Conservation (phyloP, 176 grass and related monocot species). For the Aegilops tauschii region DNA sequence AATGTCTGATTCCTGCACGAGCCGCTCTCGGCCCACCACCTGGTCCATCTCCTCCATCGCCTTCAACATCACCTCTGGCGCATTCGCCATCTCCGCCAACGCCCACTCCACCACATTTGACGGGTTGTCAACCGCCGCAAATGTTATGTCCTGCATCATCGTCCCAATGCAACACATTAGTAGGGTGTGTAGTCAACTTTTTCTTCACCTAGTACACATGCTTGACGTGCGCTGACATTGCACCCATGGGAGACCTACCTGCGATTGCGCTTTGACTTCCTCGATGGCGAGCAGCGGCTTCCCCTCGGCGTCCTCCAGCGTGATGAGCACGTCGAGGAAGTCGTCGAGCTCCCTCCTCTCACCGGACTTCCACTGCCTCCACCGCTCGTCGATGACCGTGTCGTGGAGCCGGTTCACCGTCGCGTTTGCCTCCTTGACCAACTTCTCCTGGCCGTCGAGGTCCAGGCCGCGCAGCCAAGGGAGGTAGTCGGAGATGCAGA, state of each 20-base stretch:
- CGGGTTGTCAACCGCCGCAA: conserved; percentile 22
- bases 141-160: neutral
- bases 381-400: conserved; percentile 33
- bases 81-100: neutral
- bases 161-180: too few relatives aligned
- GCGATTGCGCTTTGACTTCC: conserved; percentile 31
- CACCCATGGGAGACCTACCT: neutral
- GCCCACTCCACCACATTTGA: conserved; percentile 26
- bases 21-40: conserved; percentile 12
- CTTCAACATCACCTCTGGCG: conserved; percentile 7
- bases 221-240: neutral
- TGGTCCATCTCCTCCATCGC: conserved; percentile 26
- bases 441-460: conserved; percentile 43
- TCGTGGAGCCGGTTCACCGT: conserved; percentile 27
- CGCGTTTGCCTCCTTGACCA: conserved; percentile 9
- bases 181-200: neutral
- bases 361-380: conserved; percentile 24
- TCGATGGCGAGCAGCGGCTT: neutral
- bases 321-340: conserved; percentile 23
- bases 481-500: conserved; percentile 49
- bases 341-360: conserved; percentile 12
- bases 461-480: conserved; percentile 39
- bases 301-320: neutral
- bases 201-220: neutral
- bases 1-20: conserved; percentile 22